phyloP scores from a whole-genome alignment of 805 yeast genomes.

The Candida quercuum region DNA sequence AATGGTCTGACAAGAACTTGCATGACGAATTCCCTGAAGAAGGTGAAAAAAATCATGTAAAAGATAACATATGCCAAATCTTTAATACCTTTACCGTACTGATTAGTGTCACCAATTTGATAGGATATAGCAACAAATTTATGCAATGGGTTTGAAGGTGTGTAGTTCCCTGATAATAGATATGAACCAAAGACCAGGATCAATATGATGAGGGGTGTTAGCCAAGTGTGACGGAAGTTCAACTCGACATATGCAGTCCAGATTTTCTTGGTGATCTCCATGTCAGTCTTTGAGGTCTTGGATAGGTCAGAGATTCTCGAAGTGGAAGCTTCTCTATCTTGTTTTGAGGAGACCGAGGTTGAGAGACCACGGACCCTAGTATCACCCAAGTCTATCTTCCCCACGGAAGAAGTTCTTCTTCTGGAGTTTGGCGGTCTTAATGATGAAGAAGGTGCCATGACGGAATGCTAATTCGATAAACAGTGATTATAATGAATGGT shows the following conservation, averaged over 20 bases:
- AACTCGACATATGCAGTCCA: slow-evolving; percentile 56
- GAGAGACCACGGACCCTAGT: slow-evolving; percentile 59
- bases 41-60: slow-evolving; percentile 84
- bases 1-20: slow-evolving; percentile 71
- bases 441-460: too few species aligned
- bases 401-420: slow-evolving; percentile 66
- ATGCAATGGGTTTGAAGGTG: slow-evolving; percentile 56
- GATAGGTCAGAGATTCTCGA: slow-evolving; percentile 30
- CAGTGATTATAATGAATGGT: too few species aligned
- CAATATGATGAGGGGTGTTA: slow-evolving; percentile 54
- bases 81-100: slow-evolving; percentile 82
- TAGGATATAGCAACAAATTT: slow-evolving; percentile 64
- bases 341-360: slow-evolving; percentile 51
- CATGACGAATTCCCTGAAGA: slow-evolving; percentile 87
- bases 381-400: slow-evolving; percentile 72
- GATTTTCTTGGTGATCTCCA: slow-evolving; percentile 51
- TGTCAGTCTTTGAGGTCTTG: slow-evolving; percentile 34
- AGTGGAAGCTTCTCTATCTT: slow-evolving; percentile 34
- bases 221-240: slow-evolving; percentile 60
- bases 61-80: slow-evolving; percentile 78
- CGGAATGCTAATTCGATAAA: too few species aligned
- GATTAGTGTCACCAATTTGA: slow-evolving; percentile 51
- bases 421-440: slow-evolving; percentile 1
- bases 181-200: slow-evolving; percentile 36
- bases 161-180: slow-evolving; percentile 50